phyloP scores from a whole-genome alignment of 2,329 filamentous ascomycete species.

The Purpureocillium lavendulum region DNA sequence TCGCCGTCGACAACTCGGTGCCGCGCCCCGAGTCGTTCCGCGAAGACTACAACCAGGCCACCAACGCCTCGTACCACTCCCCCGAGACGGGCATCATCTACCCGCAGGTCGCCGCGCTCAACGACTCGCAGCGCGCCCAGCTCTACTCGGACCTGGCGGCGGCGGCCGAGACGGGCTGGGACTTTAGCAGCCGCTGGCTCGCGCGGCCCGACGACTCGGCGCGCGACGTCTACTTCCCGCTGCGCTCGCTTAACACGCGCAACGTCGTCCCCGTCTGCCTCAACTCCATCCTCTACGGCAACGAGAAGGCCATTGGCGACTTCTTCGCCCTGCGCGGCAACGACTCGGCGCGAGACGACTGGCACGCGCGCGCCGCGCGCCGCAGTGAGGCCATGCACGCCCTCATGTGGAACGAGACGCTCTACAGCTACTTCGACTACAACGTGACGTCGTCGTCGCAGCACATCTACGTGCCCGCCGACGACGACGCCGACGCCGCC shows the following conservation, averaged over 20 bases:
- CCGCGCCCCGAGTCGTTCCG: conserved; percentile 60
- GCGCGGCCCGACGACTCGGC: conserved; percentile 48
- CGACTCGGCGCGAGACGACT: conserved; percentile 36
- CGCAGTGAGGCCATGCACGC: conserved; percentile 55
- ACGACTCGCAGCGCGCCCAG: conserved; percentile 38
- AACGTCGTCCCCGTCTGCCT: conserved; percentile 56
- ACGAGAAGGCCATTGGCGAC: conserved; percentile 49
- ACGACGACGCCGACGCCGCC: conserved; percentile 27
- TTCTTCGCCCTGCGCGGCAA: conserved; percentile 47
- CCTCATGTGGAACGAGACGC: conserved; percentile 56
- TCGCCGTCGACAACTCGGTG: conserved; percentile 54
- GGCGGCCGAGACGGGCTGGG: conserved; percentile 59
- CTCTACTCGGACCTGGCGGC: conserved; percentile 56
- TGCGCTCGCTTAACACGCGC: conserved; percentile 52
- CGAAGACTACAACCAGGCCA: conserved; percentile 59
- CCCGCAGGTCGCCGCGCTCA: conserved; percentile 39
- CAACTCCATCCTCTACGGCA: conserved; percentile 60
- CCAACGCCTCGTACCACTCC: conserved; percentile 52
- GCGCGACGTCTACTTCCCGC: conserved; percentile 53
- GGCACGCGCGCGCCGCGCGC: conserved; percentile 37
- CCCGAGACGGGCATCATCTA: conserved; percentile 50
- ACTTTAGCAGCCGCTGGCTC: conserved; percentile 54
- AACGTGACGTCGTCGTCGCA: conserved; percentile 52
- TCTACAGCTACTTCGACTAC: conserved; percentile 60
- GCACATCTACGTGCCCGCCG: conserved; percentile 43